Evolutionary conservation across 2,329 filamentous ascomycete genomes (phyloP), one percentile per base, ranked within the genome.

Genomic region (Diplodia mutila): DNA sequence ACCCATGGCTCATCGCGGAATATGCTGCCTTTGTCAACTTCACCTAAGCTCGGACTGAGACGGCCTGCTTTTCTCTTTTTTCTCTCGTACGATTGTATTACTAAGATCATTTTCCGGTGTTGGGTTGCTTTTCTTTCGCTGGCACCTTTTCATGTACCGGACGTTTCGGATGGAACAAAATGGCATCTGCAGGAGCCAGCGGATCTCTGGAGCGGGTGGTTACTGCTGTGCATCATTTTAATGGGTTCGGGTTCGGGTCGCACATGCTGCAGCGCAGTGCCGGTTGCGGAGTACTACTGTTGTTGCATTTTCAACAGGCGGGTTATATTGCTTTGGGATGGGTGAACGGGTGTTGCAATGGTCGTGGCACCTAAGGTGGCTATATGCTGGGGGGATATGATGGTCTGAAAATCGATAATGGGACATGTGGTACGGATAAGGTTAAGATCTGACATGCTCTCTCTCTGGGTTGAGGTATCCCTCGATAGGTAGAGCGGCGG

Each of bases 1-100:
- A 80, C 52, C 73, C 74, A 1, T 81, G 79, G 78, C 68, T 81
- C 6, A 73, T 77, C 18, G 68, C 73, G 34, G 78, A 81, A 68
- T 80, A 79, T 61, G 80, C 79, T 12, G 75, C 78, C 63, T 74
- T 77, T n/a, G 74, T 81, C 25, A 78, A 81, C 66, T 72, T 81
- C 23, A 51, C 54, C 21, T 66, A 16, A 59, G 27, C 11, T 9
- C 5, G 18, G 12, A 11, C 14, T 9, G 14, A 4, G 8, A n/a
- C n/a, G 12, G 12, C n/a, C 18, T 46, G 14, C 7, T 49, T 37
- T 27, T 12, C 21, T 12, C 18, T 49, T 32, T 61, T 61, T 21
- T 49, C 48, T 37, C 34, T 51, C 16, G 2, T 29, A 11, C 59
- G n/a, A 37, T 29, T 63, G 42, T 63, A 63, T 63, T 51, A 37